Evolutionary conservation across 225 moss, liverwort and hornwort species (phyloP).

Genomic region (Pseudisothecium myosuroides): DNA sequence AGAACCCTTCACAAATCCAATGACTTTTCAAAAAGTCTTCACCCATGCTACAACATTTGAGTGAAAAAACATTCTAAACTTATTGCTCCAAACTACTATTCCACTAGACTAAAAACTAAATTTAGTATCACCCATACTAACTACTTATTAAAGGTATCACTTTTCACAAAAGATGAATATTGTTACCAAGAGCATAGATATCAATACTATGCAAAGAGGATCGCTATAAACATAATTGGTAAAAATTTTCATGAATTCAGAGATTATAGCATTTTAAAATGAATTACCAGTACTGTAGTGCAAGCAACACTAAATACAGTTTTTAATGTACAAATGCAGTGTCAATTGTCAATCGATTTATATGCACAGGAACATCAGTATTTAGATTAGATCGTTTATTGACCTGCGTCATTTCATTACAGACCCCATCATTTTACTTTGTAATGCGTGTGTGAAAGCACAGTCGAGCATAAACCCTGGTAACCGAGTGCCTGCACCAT

Average conservation of each 20-base stretch:
- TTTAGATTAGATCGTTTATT: background rate
- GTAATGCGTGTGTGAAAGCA: background rate
- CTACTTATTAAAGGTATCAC: background rate
- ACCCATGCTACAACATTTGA: background rate
- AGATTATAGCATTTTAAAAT: background rate
- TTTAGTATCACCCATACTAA: accelerated
- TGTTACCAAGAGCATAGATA: background rate
- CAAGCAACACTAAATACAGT: too few species aligned
- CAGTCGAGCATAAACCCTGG: background rate
- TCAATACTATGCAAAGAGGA: background rate
- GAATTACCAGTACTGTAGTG: background rate
- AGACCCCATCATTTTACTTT: background rate
- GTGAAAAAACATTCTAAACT: background rate
- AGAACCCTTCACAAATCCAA: too few species aligned
- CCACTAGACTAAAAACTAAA: background rate
- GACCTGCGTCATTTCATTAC: background rate
- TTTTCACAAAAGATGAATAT: background rate
- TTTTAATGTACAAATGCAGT: background rate
- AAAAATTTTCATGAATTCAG: background rate
- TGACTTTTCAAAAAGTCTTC: too few species aligned
- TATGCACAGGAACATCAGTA: background rate
- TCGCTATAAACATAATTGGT: background rate
- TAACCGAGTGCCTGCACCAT: background rate
- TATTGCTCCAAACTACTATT: background rate
- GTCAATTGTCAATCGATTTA: background rate